Evolutionary conservation across 352 stramenopile species (phyloP).

Genomic region (Pythium apleroticum): DNA sequence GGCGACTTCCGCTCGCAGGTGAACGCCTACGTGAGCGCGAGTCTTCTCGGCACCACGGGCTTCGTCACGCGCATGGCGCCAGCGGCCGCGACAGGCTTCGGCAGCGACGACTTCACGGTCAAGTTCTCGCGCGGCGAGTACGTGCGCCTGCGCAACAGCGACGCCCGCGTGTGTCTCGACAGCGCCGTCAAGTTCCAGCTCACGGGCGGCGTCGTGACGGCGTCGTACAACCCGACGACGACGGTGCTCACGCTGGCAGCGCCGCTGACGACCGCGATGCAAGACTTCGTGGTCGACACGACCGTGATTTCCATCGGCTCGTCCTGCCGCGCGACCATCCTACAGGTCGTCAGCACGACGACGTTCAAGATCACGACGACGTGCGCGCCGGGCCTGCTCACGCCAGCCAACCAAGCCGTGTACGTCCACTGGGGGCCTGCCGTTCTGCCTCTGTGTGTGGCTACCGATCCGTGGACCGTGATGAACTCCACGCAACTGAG

Average conservation of each 20-base stretch:
- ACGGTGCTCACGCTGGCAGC: constrained; percentile 43
- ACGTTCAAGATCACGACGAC: constrained; percentile 35
- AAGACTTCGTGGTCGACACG: constrained; percentile 31
- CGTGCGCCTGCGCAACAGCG: constrained; percentile 56
- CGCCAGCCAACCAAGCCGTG: constrained; percentile 27
- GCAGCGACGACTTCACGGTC: constrained; percentile 31
- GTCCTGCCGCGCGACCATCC: constrained; percentile 33
- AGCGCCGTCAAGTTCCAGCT: constrained; percentile 48
- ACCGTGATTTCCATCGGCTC: constrained; percentile 48
- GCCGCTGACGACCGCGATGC: constrained; percentile 29
- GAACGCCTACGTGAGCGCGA: constrained; percentile 42
- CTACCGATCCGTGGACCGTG: constrained; percentile 45
- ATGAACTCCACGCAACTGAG: constrained; percentile 34
- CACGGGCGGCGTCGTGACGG: constrained; percentile 33
- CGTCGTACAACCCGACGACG: constrained; percentile 29
- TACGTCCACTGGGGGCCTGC: constrained; percentile 67
- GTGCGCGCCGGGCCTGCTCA: constrained; percentile 32
- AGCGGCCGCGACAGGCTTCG: constrained; percentile 36
- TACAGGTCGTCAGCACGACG: constrained; percentile 19
- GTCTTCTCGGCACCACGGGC: constrained; percentile 28
- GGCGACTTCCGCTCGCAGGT: constrained; percentile 51
- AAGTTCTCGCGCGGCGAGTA: constrained; percentile 64
- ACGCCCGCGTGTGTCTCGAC: constrained; percentile 68
- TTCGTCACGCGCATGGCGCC: constrained; percentile 59
- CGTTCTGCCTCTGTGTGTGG: constrained; percentile 59